phyloP scores from a whole-genome alignment of 768 basidiomycete genomes.

The Rubroboletus satanas region DNA sequence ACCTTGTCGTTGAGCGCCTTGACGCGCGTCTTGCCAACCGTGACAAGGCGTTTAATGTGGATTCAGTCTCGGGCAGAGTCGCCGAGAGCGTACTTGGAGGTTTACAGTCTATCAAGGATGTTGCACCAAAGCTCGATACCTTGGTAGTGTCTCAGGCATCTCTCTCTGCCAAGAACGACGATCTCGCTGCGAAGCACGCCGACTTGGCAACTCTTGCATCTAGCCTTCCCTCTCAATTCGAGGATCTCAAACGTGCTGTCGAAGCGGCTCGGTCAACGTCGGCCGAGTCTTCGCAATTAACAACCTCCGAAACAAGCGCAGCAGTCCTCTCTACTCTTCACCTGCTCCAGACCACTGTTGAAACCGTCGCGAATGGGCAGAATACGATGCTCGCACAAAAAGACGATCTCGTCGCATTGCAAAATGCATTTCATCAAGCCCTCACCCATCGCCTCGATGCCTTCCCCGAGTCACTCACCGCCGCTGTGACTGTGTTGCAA shows the following conservation, averaged over 20 bases:
- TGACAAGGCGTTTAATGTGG: constrained; percentile 65
- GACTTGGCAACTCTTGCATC: constrained; percentile 41
- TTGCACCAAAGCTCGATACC: constrained; percentile 38
- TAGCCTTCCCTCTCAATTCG: constrained; percentile 46
- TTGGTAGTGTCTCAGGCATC: constrained; percentile 43
- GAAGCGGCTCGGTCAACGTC: constrained; percentile 25
- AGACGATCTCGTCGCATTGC: constrained; percentile 46
- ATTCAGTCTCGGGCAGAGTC: constrained; percentile 53
- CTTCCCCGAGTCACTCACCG: constrained; percentile 57
- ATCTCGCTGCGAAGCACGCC: constrained; percentile 38
- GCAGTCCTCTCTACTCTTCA: constrained; percentile 35
- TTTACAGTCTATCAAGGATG: constrained; percentile 40
- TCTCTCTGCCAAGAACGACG: constrained; percentile 36
- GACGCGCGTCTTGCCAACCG: constrained; percentile 77
- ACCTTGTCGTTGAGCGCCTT: constrained; percentile 81
- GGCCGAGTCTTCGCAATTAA: constrained; percentile 18
- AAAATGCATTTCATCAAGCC: constrained; percentile 51
- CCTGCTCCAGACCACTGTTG: constrained; percentile 47
- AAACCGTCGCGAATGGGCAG: constrained; percentile 49
- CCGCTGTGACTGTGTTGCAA: constrained; percentile 53
- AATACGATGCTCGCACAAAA: constrained; percentile 44
- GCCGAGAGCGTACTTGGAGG: constrained; percentile 47
- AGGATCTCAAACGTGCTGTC: constrained; percentile 43
- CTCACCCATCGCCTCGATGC: constrained; percentile 50
- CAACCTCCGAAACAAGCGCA: constrained; percentile 16